phyloP scores from a whole-genome alignment of 371 early-diverging fungal species.

The Racocetra persica region DNA sequence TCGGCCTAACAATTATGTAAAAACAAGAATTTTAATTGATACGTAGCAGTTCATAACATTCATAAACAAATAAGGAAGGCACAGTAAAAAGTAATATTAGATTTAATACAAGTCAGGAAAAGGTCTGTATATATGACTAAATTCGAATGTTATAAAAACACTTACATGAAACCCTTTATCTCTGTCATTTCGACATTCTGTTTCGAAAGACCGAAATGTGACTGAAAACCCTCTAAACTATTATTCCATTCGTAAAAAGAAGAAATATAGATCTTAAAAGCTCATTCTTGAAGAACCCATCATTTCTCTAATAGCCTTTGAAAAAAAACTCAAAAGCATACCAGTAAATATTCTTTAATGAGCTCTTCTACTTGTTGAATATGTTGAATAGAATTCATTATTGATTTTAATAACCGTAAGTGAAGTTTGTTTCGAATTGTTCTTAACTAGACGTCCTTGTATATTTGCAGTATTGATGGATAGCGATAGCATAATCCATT shows the following conservation, averaged over 20 bases:
- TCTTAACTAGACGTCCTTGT: no score
- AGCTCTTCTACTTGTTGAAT: conserved; percentile 72
- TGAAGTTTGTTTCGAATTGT: no score
- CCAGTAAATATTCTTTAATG: conserved; percentile 73
- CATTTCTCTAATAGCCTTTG: not conserved
- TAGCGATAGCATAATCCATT: no score
- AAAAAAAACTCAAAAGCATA: conserved; percentile 45
- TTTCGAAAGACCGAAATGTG: conserved; percentile 68
- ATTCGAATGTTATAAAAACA: not conserved
- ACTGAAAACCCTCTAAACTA: conserved; percentile 73
- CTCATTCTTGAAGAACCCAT: not conserved
- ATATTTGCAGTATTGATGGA: no score
- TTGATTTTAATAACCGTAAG: no score
- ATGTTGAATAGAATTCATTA: conserved; percentile 69
- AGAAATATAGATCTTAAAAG: not conserved
- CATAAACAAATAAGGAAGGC: no score
- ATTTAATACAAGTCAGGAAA: not conserved
- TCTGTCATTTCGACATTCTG: conserved; percentile 64
- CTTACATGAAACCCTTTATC: conserved; percentile 71
- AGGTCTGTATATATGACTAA: no score
- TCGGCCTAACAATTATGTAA: conserved; percentile 56
- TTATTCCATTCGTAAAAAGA: not conserved
- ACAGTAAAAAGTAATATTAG: no score
- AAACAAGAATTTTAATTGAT: no score
- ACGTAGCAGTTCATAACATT: no score